Conservation (phyloP, 495 filamentous ascomycete genomes). For the Haplographium delicatum region DNA sequence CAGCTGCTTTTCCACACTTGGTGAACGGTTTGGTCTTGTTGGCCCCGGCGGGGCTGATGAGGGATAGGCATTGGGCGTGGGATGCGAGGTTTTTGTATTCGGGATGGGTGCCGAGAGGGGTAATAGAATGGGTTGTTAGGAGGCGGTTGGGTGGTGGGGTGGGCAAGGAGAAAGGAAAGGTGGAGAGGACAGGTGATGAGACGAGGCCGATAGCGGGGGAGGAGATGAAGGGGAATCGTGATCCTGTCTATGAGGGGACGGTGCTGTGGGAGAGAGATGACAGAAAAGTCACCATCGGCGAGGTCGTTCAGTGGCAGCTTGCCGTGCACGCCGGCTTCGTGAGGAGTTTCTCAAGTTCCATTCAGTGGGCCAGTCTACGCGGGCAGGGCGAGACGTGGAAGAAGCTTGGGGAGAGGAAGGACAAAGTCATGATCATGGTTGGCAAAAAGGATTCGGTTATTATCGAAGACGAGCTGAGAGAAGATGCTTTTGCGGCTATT, state of each 20-base stretch:
- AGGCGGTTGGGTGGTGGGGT: conserved; percentile 41
- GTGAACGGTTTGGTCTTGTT: conserved; percentile 65
- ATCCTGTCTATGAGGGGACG: conserved; percentile 13
- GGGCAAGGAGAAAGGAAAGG: no score
- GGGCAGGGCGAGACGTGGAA: conserved; percentile 48
- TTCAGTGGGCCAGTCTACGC: conserved; percentile 49
- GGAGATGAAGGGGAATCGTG: conserved; percentile 14
- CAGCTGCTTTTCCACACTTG: conserved; percentile 61
- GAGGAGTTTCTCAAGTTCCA: conserved; percentile 48
- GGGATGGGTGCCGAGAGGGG: conserved; percentile 51
- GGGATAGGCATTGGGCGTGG: conserved; percentile 56
- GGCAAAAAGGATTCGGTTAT: conserved; percentile 46
- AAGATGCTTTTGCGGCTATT: conserved; percentile 39
- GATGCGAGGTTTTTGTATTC: conserved; percentile 57
- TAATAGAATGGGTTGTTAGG: conserved; percentile 49
- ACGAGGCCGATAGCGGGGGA: conserved; percentile 2
- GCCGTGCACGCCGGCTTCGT: conserved; percentile 49
- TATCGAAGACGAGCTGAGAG: conserved; percentile 34
- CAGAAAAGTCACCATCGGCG: conserved; percentile 32
- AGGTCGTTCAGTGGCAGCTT: conserved; percentile 52
- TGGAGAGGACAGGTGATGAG: conserved; percentile 1
- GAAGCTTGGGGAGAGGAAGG: conserved; percentile 32
- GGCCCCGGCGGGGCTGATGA: conserved; percentile 68
- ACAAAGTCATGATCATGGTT: conserved; percentile 44
- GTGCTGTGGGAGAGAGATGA: conserved; percentile 31